Conservation (phyloP, 768 basidiomycete genomes). For the Tubosaeta sp. region DNA sequence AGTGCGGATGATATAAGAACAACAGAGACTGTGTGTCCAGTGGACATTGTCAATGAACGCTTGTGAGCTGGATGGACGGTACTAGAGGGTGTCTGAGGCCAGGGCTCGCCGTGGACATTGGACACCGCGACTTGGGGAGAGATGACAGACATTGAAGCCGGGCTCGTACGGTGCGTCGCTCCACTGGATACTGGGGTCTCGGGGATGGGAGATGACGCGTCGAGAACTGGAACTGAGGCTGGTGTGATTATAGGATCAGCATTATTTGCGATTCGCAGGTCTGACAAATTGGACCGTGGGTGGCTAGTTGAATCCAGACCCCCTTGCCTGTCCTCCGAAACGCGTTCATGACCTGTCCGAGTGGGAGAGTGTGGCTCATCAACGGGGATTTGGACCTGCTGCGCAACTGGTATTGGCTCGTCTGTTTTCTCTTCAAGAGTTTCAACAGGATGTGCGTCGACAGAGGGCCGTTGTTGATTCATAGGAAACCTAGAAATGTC, state of each 20-base stretch:
- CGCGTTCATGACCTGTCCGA: neutral
- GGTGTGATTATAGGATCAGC: conserved; percentile 1
- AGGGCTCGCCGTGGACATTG: conserved; percentile 13
- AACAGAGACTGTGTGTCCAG: conserved; percentile 70
- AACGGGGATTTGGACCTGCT: neutral
- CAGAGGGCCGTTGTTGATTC: conserved; percentile 12
- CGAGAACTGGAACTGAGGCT: neutral
- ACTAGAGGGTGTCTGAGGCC: conserved; percentile 19
- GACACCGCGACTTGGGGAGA: conserved; percentile 7
- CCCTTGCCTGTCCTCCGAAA: neutral
- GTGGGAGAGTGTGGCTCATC: conserved; percentile 5
- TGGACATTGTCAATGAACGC: conserved; percentile 59
- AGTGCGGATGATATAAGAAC: conserved; percentile 82
- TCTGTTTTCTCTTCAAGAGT: conserved; percentile 4
- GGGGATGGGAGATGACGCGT: conserved; percentile 7
- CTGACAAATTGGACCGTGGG: neutral
- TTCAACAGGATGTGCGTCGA: conserved; percentile 4
- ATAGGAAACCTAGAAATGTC: conserved; percentile 8
- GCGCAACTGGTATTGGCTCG: conserved; percentile 7
- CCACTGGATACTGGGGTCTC: conserved; percentile 4
- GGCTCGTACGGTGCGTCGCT: conserved; percentile 1
- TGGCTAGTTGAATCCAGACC: neutral
- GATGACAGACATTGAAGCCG: conserved; percentile 3
- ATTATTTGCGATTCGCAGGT: conserved; percentile 1
- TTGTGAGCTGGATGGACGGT: conserved; percentile 35